phyloP scores from a whole-genome alignment of 371 early-diverging fungal genomes.

The Apophysomyces trapeziformis region DNA sequence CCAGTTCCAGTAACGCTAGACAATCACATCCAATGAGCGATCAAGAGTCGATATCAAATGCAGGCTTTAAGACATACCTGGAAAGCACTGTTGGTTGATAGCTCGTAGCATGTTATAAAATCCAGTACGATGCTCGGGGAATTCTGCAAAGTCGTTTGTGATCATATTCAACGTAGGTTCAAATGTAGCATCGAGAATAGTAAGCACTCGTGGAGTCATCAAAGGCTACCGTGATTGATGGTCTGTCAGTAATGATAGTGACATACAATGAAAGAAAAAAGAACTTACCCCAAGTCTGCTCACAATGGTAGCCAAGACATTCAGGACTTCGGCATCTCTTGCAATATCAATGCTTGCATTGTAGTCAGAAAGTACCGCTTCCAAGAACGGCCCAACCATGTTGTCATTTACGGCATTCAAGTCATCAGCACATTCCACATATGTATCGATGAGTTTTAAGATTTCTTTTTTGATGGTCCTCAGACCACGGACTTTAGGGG shows the following conservation, averaged over 20 bases:
- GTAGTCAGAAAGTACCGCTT: slow-evolving; percentile 91
- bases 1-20: slow-evolving; percentile 80
- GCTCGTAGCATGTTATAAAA: slow-evolving; percentile 91
- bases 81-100: slow-evolving; percentile 90
- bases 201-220: slow-evolving; percentile 81
- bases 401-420: slow-evolving; percentile 70
- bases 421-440: slow-evolving; percentile 84
- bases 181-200: slow-evolving; percentile 91
- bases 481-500: slow-evolving; percentile 90
- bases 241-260: slow-evolving; percentile 6
- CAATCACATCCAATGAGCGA: neutral
- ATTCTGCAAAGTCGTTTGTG: slow-evolving; percentile 96
- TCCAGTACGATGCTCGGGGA: slow-evolving; percentile 94
- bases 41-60: neutral
- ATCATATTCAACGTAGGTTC: slow-evolving; percentile 97
- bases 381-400: slow-evolving; percentile 91
- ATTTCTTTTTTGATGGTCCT: slow-evolving; percentile 96
- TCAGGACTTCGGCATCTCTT: slow-evolving; percentile 93
- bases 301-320: slow-evolving; percentile 87
- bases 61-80: slow-evolving; percentile 43
- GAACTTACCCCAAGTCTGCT: slow-evolving; percentile 71
- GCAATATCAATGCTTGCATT: slow-evolving; percentile 83
- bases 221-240: slow-evolving; percentile 44
- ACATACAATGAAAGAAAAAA: neutral
- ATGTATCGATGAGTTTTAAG: slow-evolving; percentile 86